A percentile compares a stretch with the other conserved stretches of the same genome.
Conservation (phyloP, 495 filamentous ascomycete genomes). For the Neurospora hispaniola region DNA sequence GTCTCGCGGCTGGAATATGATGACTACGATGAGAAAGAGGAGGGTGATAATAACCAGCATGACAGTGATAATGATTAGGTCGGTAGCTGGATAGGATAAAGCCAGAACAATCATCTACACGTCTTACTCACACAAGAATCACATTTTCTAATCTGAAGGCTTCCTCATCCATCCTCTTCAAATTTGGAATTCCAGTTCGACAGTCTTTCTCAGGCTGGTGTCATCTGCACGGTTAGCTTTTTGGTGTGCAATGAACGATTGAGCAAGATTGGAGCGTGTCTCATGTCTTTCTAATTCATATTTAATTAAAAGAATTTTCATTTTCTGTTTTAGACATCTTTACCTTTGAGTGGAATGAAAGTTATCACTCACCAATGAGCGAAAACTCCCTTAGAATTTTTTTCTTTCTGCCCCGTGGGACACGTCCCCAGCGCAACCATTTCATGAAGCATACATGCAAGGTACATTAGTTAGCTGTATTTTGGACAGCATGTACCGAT, state of each 20-base stretch:
- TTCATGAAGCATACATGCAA: background rate
- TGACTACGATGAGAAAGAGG: too few relatives aligned
- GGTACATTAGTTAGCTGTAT: background rate
- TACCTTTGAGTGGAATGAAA: too few relatives aligned
- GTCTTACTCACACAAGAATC: too few relatives aligned
- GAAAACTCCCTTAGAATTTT: background rate
- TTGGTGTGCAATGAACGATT: conserved; percentile 36
- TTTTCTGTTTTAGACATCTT: too few relatives aligned
- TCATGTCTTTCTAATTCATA: conserved; percentile 46
- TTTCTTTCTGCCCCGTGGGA: background rate
- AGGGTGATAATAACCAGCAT: too few relatives aligned
- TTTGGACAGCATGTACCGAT: background rate
- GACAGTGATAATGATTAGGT: too few relatives aligned
- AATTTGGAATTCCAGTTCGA: conserved; percentile 76
- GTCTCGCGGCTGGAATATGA: too few relatives aligned
- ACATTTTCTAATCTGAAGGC: too few relatives aligned
- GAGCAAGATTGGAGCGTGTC: conserved; percentile 33
- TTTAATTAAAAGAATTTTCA: conserved; percentile 34
- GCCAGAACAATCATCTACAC: too few relatives aligned
- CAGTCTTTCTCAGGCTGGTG: conserved; percentile 51
- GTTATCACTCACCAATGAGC: too few relatives aligned
- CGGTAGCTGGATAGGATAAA: too few relatives aligned
- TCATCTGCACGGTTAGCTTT: conserved; percentile 58
- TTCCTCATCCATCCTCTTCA: conserved; percentile 8
- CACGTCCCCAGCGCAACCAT: background rate